phyloP scores from a whole-genome alignment of 2,329 filamentous ascomycete genomes.

The Exophiala aquamarina region DNA sequence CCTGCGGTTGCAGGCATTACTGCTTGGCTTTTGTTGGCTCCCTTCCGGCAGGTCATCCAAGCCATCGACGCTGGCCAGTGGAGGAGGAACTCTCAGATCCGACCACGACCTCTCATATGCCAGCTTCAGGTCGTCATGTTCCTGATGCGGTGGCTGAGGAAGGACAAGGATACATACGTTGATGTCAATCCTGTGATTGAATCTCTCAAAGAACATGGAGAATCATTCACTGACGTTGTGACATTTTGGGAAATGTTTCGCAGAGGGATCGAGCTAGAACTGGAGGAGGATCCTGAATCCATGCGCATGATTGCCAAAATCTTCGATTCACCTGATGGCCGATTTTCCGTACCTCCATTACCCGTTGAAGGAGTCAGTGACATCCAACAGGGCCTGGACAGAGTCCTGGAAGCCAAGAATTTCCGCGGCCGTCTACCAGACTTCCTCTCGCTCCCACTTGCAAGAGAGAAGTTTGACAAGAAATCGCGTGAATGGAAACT shows the following conservation, averaged over 20 bases:
- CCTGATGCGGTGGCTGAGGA: constrained; percentile 47
- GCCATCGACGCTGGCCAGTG: constrained; percentile 48
- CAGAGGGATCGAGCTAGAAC: constrained; percentile 52
- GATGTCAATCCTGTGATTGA: constrained; percentile 44
- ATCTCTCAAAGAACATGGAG: constrained; percentile 40
- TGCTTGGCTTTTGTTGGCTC: constrained; percentile 59
- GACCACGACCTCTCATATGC: constrained; percentile 51
- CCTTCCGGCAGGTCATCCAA: constrained; percentile 58
- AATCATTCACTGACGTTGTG: constrained; percentile 53
- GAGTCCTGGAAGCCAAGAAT: constrained; percentile 3
- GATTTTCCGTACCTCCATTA: constrained; percentile 30
- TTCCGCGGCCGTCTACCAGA: constrained; percentile 41
- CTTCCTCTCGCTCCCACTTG: constrained; percentile 56
- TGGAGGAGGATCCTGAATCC: constrained; percentile 44
- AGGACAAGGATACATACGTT: constrained; percentile 37
- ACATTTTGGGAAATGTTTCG: constrained; percentile 57
- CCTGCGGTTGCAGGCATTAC: constrained; percentile 56
- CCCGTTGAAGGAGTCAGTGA: constrained; percentile 39
- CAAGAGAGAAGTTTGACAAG: constrained; percentile 57
- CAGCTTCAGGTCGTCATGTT: constrained; percentile 55
- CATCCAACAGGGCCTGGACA: constrained; percentile 34
- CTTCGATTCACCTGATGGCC: constrained; percentile 43
- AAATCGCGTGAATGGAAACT: constrained; percentile 57
- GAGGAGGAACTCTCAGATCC: constrained; percentile 44
- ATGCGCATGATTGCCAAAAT: constrained; percentile 42